phyloP scores from a whole-genome alignment of 108 stramenopile genomes.

The Phaeodactylum tricornutum region DNA sequence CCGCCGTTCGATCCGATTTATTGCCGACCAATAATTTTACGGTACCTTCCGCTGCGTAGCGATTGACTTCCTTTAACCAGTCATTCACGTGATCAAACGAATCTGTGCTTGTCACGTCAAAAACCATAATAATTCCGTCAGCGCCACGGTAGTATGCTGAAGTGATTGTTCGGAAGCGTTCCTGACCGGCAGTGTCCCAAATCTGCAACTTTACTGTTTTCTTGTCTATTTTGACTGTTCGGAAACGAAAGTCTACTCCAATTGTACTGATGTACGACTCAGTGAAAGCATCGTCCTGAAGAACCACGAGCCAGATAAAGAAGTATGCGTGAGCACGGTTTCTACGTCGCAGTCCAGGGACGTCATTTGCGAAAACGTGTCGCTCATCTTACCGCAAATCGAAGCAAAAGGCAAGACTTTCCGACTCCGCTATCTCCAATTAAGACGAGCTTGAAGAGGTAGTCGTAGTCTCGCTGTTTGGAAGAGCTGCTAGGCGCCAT shows the following conservation, averaged over 20 bases:
- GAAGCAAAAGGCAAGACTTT: conserved; percentile 94
- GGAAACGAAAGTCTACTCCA: conserved; percentile 98
- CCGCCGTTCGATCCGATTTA: conserved; percentile 85
- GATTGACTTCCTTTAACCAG: conserved; percentile 97
- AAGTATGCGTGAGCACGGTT: background rate
- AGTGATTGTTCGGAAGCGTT: conserved; percentile 98
- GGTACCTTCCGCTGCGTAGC: conserved; percentile 94
- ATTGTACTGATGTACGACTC: conserved; percentile 99
- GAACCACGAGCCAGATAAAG: too few species aligned
- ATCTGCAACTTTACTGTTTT: conserved; percentile 97
- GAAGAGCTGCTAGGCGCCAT: conserved; percentile 37
- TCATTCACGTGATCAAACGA: conserved; percentile 98
- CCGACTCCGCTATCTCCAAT: conserved; percentile 99
- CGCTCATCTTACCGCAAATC: conserved; percentile 85
- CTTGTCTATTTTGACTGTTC: conserved; percentile 93
- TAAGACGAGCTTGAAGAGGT: conserved; percentile 95
- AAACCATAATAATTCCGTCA: conserved; percentile 97
- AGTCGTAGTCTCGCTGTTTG: conserved; percentile 80
- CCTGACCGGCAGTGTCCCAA: conserved; percentile 98
- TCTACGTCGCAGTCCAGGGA: background rate
- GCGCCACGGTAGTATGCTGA: conserved; percentile 91
- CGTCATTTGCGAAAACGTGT: background rate
- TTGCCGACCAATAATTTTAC: conserved; percentile 95
- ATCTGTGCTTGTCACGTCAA: conserved; percentile 94
- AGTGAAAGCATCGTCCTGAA: conserved; percentile 96